Evolutionary conservation across 257 asterid species (phyloP).

Genomic region (Jasminum sambac): DNA sequence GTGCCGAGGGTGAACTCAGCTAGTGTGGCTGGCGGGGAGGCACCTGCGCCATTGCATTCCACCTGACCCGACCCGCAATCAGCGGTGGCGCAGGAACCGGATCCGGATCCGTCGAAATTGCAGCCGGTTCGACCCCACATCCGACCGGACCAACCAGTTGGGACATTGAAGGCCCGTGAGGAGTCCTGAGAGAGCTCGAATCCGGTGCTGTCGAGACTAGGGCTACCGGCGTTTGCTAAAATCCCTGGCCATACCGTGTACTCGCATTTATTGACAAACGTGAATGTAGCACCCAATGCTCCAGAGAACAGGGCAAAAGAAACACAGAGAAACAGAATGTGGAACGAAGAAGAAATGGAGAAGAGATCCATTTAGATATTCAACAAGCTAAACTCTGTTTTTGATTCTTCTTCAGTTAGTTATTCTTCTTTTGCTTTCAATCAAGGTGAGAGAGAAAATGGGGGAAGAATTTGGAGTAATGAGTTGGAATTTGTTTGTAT

Average conservation of each 20-base stretch:
- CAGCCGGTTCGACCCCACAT: slow-evolving; percentile 93
- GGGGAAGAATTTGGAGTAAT: neutral
- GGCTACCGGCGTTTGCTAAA: slow-evolving; percentile 84
- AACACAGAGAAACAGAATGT: slow-evolving; percentile 36
- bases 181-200: slow-evolving; percentile 72
- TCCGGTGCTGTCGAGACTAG: slow-evolving; percentile 73
- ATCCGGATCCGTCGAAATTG: slow-evolving; percentile 54
- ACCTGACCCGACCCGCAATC: slow-evolving; percentile 83
- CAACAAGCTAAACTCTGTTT: neutral
- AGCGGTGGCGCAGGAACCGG: slow-evolving; percentile 68
- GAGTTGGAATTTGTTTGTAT: neutral
- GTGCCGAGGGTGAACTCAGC: slow-evolving; percentile 87
- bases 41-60: slow-evolving; percentile 89
- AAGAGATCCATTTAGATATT: slow-evolving; percentile 46
- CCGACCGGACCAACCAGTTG: slow-evolving; percentile 95
- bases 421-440: neutral
- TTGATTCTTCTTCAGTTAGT: neutral
- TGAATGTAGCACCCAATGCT: slow-evolving; percentile 74
- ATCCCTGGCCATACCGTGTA: slow-evolving; percentile 93
- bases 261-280: slow-evolving; percentile 81
- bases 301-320: slow-evolving; percentile 39
- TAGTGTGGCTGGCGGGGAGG: slow-evolving; percentile 87
- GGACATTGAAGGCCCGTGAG: slow-evolving; percentile 65
- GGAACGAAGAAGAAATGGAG: slow-evolving; percentile 24
- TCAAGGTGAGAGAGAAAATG: neutral